phyloP scores from a whole-genome alignment of 2,329 filamentous ascomycete genomes.

The Herpotrichia juniperi region DNA sequence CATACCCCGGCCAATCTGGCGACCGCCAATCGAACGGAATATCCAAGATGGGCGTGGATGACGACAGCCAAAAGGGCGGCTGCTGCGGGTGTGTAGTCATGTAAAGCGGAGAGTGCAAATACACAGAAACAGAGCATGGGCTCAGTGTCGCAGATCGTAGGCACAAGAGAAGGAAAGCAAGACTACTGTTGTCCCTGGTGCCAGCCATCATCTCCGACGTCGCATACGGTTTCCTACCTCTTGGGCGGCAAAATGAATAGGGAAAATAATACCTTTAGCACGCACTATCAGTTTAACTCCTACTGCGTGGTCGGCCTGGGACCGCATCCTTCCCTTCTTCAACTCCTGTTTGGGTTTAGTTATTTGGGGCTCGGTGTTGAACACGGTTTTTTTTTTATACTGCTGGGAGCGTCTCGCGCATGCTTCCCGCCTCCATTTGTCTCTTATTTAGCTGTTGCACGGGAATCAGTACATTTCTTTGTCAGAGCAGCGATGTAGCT shows the following conservation, averaged over 20 bases:
- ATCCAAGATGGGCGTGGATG: constrained; percentile 81
- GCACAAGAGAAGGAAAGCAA: constrained; percentile 19
- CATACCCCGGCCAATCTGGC: constrained; percentile 72
- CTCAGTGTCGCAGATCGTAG: neutral
- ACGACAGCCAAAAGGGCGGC: constrained; percentile 68
- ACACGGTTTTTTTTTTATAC: constrained; percentile 29
- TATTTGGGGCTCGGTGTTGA: constrained; percentile 35
- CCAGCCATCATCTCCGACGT: constrained; percentile 27
- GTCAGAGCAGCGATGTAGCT: constrained; percentile 17
- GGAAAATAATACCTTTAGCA: constrained; percentile 41
- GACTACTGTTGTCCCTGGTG: constrained; percentile 33
- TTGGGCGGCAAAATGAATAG: constrained; percentile 16
- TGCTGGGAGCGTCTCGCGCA: constrained; percentile 33
- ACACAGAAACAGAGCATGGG: neutral
- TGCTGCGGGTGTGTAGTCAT: constrained; percentile 91
- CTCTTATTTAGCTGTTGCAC: constrained; percentile 5
- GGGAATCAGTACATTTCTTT: constrained; percentile 17
- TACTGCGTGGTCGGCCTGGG: constrained; percentile 19
- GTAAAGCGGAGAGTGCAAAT: too few relatives aligned
- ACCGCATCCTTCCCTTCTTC: constrained; percentile 23
- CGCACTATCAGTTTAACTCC: constrained; percentile 38
- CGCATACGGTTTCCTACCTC: constrained; percentile 15
- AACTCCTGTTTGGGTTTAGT: constrained; percentile 14
- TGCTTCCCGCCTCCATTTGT: constrained; percentile 15
- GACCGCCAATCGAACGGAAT: constrained; percentile 63